phyloP scores from a whole-genome alignment of 2,329 filamentous ascomycete species.

The Paraphoma sp. region DNA sequence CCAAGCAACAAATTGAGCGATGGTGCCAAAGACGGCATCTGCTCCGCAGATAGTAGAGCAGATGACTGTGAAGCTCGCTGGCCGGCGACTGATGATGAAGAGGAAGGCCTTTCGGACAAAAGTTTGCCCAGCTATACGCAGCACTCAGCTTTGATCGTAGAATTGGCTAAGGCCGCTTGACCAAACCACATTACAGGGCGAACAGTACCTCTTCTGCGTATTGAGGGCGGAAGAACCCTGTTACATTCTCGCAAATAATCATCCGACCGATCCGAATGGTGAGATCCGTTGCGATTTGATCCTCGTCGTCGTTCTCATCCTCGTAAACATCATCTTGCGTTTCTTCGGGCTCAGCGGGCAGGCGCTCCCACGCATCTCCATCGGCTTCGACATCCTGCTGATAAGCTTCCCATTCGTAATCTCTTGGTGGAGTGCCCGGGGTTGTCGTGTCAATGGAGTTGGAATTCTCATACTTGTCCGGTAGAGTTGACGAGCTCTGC shows the following conservation, averaged over 20 bases:
- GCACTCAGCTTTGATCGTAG: constrained; percentile 30
- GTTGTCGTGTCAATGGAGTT: constrained; percentile 43
- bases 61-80: constrained; percentile 46
- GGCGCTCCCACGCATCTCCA: constrained; percentile 44
- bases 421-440: constrained; percentile 45
- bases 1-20: constrained; percentile 44
- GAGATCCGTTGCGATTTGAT: constrained; percentile 47
- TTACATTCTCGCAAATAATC: constrained; percentile 50
- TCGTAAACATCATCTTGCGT: constrained; percentile 48
- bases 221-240: constrained; percentile 47
- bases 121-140: constrained; percentile 46
- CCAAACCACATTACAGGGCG: constrained; percentile 17
- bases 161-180: constrained; percentile 4
- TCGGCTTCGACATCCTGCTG: constrained; percentile 48
- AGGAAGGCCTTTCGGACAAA: constrained; percentile 41
- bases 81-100: constrained; percentile 42
- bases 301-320: constrained; percentile 48
- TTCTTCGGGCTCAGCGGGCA: constrained; percentile 46
- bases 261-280: constrained; percentile 48
- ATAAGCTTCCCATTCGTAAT: constrained; percentile 49
- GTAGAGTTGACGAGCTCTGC: constrained; percentile 30
- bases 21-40: constrained; percentile 46
- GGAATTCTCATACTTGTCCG: constrained; percentile 35
- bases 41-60: constrained; percentile 43
- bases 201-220: constrained; percentile 49